phyloP scores from a whole-genome alignment of 441 rosid species.

The Kokia cookei region DNA sequence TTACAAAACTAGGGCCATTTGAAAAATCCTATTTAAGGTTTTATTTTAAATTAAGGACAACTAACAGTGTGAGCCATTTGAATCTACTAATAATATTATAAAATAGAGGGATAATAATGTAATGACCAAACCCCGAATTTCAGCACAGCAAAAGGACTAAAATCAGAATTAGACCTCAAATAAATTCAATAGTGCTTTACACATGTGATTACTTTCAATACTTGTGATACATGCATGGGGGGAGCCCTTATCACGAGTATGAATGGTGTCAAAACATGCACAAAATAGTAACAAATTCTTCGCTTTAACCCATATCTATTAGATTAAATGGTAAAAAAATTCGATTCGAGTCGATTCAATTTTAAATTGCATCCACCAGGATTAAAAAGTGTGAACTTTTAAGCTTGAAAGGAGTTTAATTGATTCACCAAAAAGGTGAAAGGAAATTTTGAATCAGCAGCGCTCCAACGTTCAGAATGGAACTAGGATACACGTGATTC shows the following conservation, averaged over 20 bases:
- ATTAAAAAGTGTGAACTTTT: too few species aligned
- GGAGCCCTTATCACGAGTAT: conserved; percentile 1
- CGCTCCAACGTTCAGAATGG: conserved; percentile 81
- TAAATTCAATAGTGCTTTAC: neutral
- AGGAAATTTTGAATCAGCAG: conserved; percentile 44
- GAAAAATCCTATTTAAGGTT: too few species aligned
- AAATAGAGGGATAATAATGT: neutral
- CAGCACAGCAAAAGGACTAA: neutral
- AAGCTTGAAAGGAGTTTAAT: neutral
- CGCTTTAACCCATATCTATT: too few species aligned
- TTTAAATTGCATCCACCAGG: too few species aligned
- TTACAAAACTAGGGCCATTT: too few species aligned
- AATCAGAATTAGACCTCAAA: neutral
- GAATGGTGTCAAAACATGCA: neutral
- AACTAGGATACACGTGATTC: conserved; percentile 60
- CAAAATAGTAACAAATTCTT: neutral
- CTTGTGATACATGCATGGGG: neutral
- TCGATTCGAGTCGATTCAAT: too few species aligned
- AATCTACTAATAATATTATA: neutral
- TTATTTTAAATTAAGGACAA: too few species aligned
- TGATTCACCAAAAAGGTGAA: neutral
- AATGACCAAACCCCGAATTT: neutral
- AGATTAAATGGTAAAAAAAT: too few species aligned
- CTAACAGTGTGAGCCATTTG: neutral
- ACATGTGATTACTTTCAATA: neutral